These are phyloP conservation scores for Fragaria nilgerrensis DNA, from an alignment of 306 rosid species.

Conservation along the genomic window DNA sequence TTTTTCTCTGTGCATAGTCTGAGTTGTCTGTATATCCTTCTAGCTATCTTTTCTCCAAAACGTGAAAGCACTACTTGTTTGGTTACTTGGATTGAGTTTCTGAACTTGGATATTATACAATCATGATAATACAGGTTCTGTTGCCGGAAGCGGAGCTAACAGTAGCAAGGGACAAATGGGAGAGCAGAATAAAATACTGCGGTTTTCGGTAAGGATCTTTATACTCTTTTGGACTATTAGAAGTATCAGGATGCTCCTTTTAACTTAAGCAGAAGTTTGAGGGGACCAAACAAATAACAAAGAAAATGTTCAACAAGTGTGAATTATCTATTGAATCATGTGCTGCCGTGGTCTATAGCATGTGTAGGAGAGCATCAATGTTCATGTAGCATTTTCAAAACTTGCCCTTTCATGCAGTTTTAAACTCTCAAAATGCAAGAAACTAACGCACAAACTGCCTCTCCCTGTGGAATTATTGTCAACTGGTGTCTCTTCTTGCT, in stretches of 20 bases:
- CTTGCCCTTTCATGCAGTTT: not conserved
- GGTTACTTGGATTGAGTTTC: not conserved
- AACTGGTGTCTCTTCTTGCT: not conserved
- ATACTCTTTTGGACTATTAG: not conserved
- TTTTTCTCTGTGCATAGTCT: not conserved
- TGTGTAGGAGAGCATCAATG: not conserved
- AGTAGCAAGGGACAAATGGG: conserved; percentile 6
- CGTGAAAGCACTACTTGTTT: not conserved
- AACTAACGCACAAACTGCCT: not conserved
- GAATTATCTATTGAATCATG: conserved; percentile 12
- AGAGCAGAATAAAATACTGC: conserved; percentile 16
- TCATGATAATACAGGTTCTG: not conserved
- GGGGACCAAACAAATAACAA: conserved; percentile 54
- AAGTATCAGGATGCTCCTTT: not conserved
- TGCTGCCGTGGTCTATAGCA: not conserved
- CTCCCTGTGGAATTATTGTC: not conserved
- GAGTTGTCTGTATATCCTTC: not conserved
- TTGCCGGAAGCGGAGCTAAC: conserved; percentile 2
- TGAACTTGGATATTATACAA: not conserved
- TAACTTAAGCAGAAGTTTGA: conserved; percentile 44
- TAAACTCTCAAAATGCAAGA: not conserved
- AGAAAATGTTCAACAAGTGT: conserved; percentile 53
- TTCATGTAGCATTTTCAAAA: not conserved
- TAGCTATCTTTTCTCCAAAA: not conserved
- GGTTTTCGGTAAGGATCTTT: conserved; percentile 25